Conservation (phyloP, 352 stramenopile species). For the Discostella stelligera region DNA sequence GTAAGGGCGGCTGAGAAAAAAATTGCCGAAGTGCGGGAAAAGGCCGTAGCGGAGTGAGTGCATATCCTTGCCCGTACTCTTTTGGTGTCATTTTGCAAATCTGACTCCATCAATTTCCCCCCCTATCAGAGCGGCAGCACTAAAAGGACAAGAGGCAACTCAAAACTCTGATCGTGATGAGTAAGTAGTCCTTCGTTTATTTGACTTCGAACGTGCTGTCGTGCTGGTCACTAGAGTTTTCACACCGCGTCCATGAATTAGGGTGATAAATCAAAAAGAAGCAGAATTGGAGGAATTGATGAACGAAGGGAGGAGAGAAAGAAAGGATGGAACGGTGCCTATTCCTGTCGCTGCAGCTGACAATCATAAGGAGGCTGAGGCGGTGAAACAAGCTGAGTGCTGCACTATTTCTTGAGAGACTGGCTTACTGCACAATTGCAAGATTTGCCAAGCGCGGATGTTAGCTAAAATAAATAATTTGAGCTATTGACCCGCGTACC, state of each 20-base stretch:
- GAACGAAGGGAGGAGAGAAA: too few relatives aligned
- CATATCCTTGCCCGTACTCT: background rate
- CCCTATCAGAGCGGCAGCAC: background rate
- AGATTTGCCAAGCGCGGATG: background rate
- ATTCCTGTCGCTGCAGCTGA: background rate
- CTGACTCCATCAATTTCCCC: background rate
- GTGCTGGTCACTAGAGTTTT: too few relatives aligned
- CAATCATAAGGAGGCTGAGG: constrained; percentile 5
- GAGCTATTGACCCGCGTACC: too few relatives aligned
- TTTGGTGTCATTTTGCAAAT: background rate
- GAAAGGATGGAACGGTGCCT: background rate
- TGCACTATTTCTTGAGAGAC: constrained; percentile 6
- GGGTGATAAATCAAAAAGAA: background rate
- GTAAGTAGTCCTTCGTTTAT: too few relatives aligned
- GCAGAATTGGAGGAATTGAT: background rate
- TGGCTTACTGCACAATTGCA: too few relatives aligned
- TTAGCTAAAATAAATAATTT: background rate
- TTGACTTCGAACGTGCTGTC: too few relatives aligned
- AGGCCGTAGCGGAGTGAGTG: background rate
- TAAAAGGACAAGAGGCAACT: background rate
- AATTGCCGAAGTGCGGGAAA: background rate
- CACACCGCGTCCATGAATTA: too few relatives aligned
- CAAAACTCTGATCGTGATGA: background rate
- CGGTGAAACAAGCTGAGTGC: constrained; percentile 10
- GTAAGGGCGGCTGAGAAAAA: background rate